Percentiles rank a stretch among this genome's conserved stretches.
Conservation (phyloP, 129 eudicot genomes). For the Heracleum sosnowskyi region DNA sequence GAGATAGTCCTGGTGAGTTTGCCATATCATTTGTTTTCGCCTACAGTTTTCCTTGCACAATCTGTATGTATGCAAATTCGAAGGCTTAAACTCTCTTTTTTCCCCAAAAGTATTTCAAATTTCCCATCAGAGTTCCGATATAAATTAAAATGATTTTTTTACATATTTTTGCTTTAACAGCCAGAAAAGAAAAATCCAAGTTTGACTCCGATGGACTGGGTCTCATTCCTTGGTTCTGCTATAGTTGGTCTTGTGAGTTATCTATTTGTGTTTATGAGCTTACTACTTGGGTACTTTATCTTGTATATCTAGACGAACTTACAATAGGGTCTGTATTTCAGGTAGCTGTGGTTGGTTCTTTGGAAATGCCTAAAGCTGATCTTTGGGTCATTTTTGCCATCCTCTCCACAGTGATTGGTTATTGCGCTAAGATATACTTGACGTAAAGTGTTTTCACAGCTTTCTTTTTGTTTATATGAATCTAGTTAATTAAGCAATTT, state of each 20-base stretch:
- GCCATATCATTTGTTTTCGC: background rate
- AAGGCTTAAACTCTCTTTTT: background rate
- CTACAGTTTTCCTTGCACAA: background rate
- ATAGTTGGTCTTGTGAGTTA: conserved; percentile 86
- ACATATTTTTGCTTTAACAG: conserved; percentile 28
- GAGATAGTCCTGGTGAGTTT: conserved; percentile 84
- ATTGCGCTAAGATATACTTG: conserved; percentile 89
- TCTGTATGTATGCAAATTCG: background rate
- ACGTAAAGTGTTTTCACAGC: conserved; percentile 40
- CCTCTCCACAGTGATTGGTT: conserved; percentile 82
- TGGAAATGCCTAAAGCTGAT: conserved; percentile 87
- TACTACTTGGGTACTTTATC: background rate
- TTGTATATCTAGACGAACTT: conserved; percentile 3
- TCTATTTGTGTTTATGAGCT: background rate
- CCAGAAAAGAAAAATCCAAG: conserved; percentile 98
- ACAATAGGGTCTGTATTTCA: conserved; percentile 20
- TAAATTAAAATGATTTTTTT: background rate
- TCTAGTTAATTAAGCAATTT: background rate
- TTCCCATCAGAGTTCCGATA: background rate
- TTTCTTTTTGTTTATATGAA: background rate
- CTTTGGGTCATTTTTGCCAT: conserved; percentile 91
- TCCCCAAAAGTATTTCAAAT: background rate
- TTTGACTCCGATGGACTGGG: conserved; percentile 98
- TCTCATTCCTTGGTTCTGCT: conserved; percentile 77
- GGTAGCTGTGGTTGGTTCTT: conserved; percentile 76